Evolutionary conservation across 1,284 basidiomycete species (phyloP).

Genomic region (Rugosomyces carneus): DNA sequence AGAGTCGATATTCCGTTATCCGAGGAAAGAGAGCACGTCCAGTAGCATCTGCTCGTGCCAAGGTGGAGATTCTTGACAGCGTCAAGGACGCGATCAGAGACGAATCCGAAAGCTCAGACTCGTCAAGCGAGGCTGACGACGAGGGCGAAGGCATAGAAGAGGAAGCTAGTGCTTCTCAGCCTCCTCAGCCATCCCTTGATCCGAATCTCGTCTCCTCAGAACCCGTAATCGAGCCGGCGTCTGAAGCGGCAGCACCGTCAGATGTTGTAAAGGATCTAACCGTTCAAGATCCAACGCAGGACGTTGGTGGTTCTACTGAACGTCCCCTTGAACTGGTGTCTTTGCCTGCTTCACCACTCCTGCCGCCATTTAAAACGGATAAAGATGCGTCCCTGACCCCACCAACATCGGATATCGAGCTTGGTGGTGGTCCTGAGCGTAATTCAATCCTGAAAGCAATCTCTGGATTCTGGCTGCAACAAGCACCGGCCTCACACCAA

Average conservation of each 20-base stretch:
- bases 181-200: slow-evolving; percentile 25
- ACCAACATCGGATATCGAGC: slow-evolving; percentile 51
- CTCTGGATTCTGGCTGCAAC: slow-evolving; percentile 77
- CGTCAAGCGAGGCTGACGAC: slow-evolving; percentile 85
- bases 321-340: slow-evolving; percentile 32
- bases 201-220: slow-evolving; percentile 21
- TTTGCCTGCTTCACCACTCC: slow-evolving; percentile 50
- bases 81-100: slow-evolving; percentile 91
- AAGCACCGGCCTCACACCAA: slow-evolving; percentile 37
- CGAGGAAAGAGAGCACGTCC: slow-evolving; percentile 90
- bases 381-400: slow-evolving; percentile 42
- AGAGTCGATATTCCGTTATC: slow-evolving; percentile 69
- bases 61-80: slow-evolving; percentile 87
- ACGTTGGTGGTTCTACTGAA: slow-evolving; percentile 9
- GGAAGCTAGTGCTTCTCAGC: slow-evolving; percentile 20
- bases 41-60: slow-evolving; percentile 84
- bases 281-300: slow-evolving; percentile 15
- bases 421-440: slow-evolving; percentile 50
- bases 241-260: slow-evolving; percentile 15
- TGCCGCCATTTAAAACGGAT: slow-evolving; percentile 34
- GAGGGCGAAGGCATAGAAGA: slow-evolving; percentile 74
- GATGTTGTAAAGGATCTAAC: slow-evolving; percentile 13
- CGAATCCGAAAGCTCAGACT: slow-evolving; percentile 70
- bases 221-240: slow-evolving; percentile 19
- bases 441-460: slow-evolving; percentile 83